These are phyloP conservation scores for Sambucus nigra DNA, from an alignment of 129 eudicot species.

Conservation along the genomic window DNA sequence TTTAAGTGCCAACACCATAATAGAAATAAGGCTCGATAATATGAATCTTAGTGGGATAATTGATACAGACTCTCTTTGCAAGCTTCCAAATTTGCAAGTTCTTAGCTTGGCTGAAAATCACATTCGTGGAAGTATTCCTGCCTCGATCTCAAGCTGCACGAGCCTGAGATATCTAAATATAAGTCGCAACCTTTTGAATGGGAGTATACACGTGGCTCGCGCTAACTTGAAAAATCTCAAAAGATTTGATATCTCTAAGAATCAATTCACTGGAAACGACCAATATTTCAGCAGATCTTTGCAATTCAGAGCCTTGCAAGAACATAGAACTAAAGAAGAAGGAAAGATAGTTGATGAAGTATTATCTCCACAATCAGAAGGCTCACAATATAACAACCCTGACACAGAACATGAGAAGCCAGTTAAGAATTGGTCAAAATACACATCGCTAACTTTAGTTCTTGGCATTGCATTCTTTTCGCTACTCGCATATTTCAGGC, in stretches of 20 bases:
- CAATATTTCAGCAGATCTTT: background rate
- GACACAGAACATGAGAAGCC: background rate
- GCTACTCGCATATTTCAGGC: constrained; percentile 16
- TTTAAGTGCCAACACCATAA: constrained; percentile 2
- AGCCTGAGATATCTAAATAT: constrained; percentile 20
- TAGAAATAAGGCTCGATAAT: constrained; percentile 24
- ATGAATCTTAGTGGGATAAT: constrained; percentile 31
- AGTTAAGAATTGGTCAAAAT: background rate
- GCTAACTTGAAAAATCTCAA: constrained; percentile 18
- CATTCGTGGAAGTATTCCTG: constrained; percentile 24
- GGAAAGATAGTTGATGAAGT: constrained; percentile 4
- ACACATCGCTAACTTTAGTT: constrained; percentile 20
- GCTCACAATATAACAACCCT: background rate
- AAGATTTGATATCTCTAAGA: constrained; percentile 23
- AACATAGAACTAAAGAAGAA: background rate
- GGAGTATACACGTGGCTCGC: constrained; percentile 16
- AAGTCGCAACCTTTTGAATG: constrained; percentile 27
- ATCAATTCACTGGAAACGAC: background rate
- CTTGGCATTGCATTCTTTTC: constrained; percentile 24
- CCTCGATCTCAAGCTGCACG: constrained; percentile 16
- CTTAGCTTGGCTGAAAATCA: constrained; percentile 26
- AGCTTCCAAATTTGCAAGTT: constrained; percentile 23
- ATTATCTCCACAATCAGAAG: constrained; percentile 2
- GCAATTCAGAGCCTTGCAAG: background rate
- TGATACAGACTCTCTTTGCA: constrained; percentile 26